phyloP scores from a whole-genome alignment of 495 filamentous ascomycete species.

The Immersiella caudata region DNA sequence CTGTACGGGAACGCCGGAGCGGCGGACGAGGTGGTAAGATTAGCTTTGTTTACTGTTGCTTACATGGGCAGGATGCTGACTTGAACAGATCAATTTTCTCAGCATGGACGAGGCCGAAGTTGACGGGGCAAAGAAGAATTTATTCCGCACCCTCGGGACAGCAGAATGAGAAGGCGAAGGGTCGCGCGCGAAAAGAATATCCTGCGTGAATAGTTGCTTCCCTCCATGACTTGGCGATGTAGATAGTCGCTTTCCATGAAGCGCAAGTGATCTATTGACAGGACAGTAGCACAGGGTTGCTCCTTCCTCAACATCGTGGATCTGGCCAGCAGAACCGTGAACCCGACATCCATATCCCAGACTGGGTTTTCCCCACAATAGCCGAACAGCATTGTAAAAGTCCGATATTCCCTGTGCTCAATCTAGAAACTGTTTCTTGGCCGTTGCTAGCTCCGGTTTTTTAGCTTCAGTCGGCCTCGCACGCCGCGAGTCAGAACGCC shows the following conservation, averaged over 20 bases:
- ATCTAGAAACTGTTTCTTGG: not conserved
- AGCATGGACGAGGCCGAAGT: slow-evolving; percentile 64
- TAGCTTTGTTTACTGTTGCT: not conserved
- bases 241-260: not conserved
- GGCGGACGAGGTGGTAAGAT: slow-evolving; percentile 69
- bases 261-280: no score
- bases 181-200: no score
- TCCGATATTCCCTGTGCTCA: not conserved
- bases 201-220: not conserved
- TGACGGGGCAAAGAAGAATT: slow-evolving; percentile 60
- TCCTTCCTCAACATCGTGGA: not conserved
- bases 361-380: not conserved
- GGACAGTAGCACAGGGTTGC: not conserved
- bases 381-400: not conserved
- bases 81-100: slow-evolving; percentile 66
- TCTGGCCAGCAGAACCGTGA: not conserved
- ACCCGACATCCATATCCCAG: not conserved
- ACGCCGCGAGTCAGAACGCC: not conserved
- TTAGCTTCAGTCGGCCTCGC: not conserved
- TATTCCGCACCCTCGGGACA: slow-evolving; percentile 55
- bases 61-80: not conserved
- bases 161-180: slow-evolving; percentile 16
- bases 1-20: slow-evolving; percentile 66
- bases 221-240: not conserved
- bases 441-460: not conserved